Evolutionary conservation across 1,284 basidiomycete species (phyloP).

Genomic region (Ustilago curta): DNA sequence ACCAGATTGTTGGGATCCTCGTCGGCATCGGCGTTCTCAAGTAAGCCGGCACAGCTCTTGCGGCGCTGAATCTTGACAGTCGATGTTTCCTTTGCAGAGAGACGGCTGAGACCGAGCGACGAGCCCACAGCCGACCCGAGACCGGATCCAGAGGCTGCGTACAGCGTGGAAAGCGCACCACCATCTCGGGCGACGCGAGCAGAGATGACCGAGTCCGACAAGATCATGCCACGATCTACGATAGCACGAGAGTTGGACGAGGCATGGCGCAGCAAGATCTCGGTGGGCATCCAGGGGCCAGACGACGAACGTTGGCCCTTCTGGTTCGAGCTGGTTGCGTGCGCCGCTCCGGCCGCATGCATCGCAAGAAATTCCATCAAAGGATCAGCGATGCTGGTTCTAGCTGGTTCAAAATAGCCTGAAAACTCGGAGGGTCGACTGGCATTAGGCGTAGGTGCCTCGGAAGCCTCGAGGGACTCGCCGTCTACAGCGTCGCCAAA

Average conservation of each 20-base stretch:
- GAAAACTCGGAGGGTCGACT: slow-evolving; percentile 34
- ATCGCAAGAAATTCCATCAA: slow-evolving; percentile 54
- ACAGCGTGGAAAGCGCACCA: slow-evolving; percentile 40
- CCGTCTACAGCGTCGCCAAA: slow-evolving; percentile 36
- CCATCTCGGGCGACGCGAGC: slow-evolving; percentile 52
- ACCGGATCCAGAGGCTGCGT: slow-evolving; percentile 40
- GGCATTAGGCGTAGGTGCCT: slow-evolving; percentile 48
- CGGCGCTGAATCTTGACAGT: slow-evolving; percentile 57
- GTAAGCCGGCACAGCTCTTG: slow-evolving; percentile 49
- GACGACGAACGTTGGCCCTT: slow-evolving; percentile 36
- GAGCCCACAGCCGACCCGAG: slow-evolving; percentile 58
- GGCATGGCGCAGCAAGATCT: slow-evolving; percentile 60
- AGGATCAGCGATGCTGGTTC: slow-evolving; percentile 26
- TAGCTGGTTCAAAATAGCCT: slow-evolving; percentile 35
- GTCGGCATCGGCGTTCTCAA: slow-evolving; percentile 42
- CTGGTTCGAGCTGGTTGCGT: slow-evolving; percentile 29
- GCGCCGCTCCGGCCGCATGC: slow-evolving; percentile 46
- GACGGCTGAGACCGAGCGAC: slow-evolving; percentile 53
- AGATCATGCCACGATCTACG: slow-evolving; percentile 64
- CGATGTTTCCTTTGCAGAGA: slow-evolving; percentile 51
- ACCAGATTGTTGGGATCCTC: slow-evolving; percentile 42
- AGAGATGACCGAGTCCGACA: slow-evolving; percentile 62
- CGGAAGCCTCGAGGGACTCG: slow-evolving; percentile 29
- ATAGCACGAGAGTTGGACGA: slow-evolving; percentile 58
- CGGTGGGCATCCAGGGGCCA: slow-evolving; percentile 50